A percentile compares a stretch with the other conserved stretches of the same genome.
These are phyloP conservation scores for Clavariopsis aquatica DNA, from an alignment of 495 filamentous ascomycete species.

Conservation along the genomic window DNA sequence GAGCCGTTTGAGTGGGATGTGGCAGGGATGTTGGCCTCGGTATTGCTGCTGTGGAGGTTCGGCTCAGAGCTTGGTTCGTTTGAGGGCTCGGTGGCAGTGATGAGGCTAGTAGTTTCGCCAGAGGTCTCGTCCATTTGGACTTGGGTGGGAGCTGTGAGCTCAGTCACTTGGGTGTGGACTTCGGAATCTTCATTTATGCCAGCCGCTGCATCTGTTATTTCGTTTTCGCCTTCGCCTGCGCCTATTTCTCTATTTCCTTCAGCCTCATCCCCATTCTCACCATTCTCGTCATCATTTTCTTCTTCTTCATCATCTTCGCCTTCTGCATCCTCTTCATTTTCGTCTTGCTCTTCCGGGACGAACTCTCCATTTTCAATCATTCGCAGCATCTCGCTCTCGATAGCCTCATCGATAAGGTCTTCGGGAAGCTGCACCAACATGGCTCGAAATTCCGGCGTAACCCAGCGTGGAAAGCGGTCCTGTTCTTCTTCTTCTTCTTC, in stretches of 20 bases:
- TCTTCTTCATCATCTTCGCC: conserved; percentile 11
- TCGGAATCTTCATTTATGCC: background rate
- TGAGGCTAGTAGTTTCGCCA: background rate
- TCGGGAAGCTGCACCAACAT: background rate
- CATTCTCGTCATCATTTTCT: background rate
- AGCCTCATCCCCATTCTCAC: background rate
- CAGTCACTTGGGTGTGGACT: background rate
- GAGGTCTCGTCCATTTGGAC: background rate
- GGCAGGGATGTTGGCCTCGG: background rate
- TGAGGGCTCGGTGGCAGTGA: background rate
- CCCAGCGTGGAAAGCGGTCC: background rate
- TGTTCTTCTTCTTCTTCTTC: background rate
- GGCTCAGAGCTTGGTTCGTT: no score
- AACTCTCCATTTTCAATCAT: conserved; percentile 3
- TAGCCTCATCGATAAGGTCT: background rate
- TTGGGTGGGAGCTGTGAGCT: background rate
- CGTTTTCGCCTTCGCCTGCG: background rate
- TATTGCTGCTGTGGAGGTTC: no score
- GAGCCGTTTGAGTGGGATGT: background rate
- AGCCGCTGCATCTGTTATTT: background rate
- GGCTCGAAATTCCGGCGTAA: background rate
- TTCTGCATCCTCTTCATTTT: background rate
- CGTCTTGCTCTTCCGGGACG: background rate
- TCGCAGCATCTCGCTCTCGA: background rate
- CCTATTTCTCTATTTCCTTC: no score